phyloP scores from a whole-genome alignment of 345 rosid species.

The Excoecaria cochinchinensis region DNA sequence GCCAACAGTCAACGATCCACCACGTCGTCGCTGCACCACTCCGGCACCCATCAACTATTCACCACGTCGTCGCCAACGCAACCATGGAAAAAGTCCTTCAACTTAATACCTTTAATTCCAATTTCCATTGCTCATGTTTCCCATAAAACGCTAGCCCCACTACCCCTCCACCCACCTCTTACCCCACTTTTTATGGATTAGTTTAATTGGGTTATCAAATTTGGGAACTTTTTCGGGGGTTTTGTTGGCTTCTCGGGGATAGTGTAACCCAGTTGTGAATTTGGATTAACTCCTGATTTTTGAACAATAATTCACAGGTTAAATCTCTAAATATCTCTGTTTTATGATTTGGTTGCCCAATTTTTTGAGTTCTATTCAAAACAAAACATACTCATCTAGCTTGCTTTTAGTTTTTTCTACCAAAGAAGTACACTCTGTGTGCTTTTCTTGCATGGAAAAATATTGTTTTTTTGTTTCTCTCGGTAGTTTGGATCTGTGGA shows the following conservation, averaged over 20 bases:
- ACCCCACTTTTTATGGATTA: constrained; percentile 21
- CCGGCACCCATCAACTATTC: no score
- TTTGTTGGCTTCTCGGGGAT: constrained; percentile 24
- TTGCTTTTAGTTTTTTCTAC: background rate
- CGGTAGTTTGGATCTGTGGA: background rate
- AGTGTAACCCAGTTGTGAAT: constrained; percentile 34
- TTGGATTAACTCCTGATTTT: constrained; percentile 21
- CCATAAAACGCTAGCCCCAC: constrained; percentile 37
- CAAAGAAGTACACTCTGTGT: background rate
- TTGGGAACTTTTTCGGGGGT: constrained; percentile 23
- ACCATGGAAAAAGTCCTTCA: constrained; percentile 38
- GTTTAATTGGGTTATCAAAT: constrained; percentile 13
- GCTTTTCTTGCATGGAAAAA: background rate
- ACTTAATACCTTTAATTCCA: constrained; percentile 35
- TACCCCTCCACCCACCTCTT: background rate
- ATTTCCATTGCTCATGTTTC: constrained; percentile 22
- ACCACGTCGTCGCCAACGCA: constrained; percentile 53
- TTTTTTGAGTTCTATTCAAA: background rate
- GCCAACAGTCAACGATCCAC: no score
- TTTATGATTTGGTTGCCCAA: constrained; percentile 8
- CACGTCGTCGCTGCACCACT: no score
- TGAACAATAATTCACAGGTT: constrained; percentile 18
- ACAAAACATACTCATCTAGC: background rate
- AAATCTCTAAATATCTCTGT: constrained; percentile 17
- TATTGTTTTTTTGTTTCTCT: constrained; percentile 12